Evolutionary conservation across 2,329 filamentous ascomycete genomes (phyloP), one percentile per base, ranked within the genome.

Genomic region (Teratosphaeria nubilosa): DNA sequence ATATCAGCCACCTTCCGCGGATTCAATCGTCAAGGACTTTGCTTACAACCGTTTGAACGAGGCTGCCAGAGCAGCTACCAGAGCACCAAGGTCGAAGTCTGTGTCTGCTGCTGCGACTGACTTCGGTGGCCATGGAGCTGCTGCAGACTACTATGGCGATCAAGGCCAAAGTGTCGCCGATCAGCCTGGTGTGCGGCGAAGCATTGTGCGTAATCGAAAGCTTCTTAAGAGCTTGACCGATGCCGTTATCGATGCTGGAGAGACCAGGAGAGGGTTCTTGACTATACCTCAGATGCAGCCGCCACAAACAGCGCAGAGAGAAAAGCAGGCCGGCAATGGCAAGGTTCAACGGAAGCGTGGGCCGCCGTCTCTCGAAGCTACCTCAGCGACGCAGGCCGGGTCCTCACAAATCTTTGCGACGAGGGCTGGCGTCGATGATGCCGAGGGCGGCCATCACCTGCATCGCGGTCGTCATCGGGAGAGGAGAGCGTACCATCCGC

Each of bases 141-240:
- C 83, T n/a, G 63, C 65, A 25, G 80, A 83, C 51, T 86, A 82
- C 68, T 86, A 85, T 66, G 77, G 78, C 55, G 83, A 86, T 65
- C 78, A 82, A 62, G 83, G 82, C 9, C 73, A 85, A 66, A 84
- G 81, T 24, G 82, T 86, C 5, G 67, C 72, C 11, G 68, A 74
- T 2, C 83, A 86, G 68, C 83, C 83, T 6, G 83, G 83, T 16
- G 74, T 84, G 5, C 75, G 83, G 50, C 80, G 30, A 10, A 68
- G 67, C 45, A 57, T 66, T 14, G 56, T 55, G 14, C 41, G 22
- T 16, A 20, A 20, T n/a, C 16, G 16, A 4, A 48, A 48, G 41
- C 41, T 24, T 48, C 41, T 16, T 11, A 48, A 48, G 41, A 48
- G 41, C 41, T n/a, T 48, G n/a, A 48, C 41, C 20, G 41, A 48